Conservation (phyloP, 495 filamentous ascomycete species). For the Xanthoparmelia taractica region DNA sequence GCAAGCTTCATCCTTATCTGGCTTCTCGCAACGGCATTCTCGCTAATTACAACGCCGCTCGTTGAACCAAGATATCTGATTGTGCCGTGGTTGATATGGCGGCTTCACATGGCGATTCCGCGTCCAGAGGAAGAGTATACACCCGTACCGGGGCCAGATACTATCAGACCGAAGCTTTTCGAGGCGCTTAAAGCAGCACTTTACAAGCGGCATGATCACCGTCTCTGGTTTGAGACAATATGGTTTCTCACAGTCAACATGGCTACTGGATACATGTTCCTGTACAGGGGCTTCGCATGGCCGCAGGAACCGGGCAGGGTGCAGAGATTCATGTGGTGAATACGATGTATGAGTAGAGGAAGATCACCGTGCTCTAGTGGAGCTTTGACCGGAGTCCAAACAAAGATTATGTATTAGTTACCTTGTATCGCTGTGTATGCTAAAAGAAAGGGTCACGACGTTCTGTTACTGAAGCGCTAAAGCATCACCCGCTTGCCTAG, state of each 20-base stretch:
- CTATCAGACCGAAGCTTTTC: not conserved
- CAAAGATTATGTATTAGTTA: not conserved
- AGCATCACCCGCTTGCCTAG: no score
- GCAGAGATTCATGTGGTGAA: slow-evolving; percentile 91
- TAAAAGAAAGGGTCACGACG: not conserved
- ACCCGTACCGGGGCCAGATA: slow-evolving; percentile 22
- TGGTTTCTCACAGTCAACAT: slow-evolving; percentile 72
- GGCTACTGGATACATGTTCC: slow-evolving; percentile 71
- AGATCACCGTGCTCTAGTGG: no score
- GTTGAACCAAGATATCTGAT: slow-evolving; percentile 96
- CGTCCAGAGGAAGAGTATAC: slow-evolving; percentile 29
- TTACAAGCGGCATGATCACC: slow-evolving; percentile 27
- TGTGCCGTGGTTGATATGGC: slow-evolving; percentile 89
- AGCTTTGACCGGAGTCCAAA: not conserved
- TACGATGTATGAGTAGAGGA: not conserved
- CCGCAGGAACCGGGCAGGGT: slow-evolving; percentile 64
- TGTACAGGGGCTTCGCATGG: slow-evolving; percentile 77
- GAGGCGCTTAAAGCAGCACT: slow-evolving; percentile 8
- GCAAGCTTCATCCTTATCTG: slow-evolving; percentile 58
- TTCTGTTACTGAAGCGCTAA: not conserved
- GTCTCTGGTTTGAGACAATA: slow-evolving; percentile 62
- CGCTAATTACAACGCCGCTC: slow-evolving; percentile 77
- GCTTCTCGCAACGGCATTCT: slow-evolving; percentile 63
- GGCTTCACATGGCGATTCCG: slow-evolving; percentile 60
- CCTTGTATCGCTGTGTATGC: not conserved